Conservation (phyloP, 805 yeast genomes). For the Maudiozyma barnettii region DNA sequence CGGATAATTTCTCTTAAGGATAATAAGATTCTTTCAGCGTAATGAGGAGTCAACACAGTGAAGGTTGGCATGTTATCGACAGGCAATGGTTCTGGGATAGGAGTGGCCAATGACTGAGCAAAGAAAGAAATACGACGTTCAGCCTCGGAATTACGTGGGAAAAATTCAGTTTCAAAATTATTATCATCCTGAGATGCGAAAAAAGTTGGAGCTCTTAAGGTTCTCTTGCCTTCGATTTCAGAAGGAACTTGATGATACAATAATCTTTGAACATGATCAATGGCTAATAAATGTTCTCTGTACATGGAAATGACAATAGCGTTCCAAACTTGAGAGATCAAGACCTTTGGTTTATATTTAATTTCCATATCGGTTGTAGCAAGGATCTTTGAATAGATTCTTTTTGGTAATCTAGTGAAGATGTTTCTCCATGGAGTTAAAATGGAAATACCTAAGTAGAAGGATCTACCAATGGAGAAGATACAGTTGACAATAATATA, state of each 20-base stretch:
- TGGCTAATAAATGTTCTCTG: constrained; percentile 96
- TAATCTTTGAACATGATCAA: constrained; percentile 96
- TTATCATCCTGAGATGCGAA: constrained; percentile 95
- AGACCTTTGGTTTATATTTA: constrained; percentile 95
- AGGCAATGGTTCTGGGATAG: constrained; percentile 97
- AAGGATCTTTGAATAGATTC: constrained; percentile 94
- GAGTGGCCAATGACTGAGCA: constrained; percentile 97
- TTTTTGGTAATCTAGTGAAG: constrained; percentile 94
- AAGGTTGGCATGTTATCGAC: constrained; percentile 99
- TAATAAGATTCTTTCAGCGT: constrained; percentile 84
- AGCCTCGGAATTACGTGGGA: constrained; percentile 95
- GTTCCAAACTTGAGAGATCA: constrained; percentile 98
- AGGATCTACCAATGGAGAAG: constrained; percentile 94
- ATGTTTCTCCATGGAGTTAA: constrained; percentile 99
- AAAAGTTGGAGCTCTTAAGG: constrained; percentile 97
- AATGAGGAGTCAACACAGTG: constrained; percentile 93
- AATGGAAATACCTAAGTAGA: constrained; percentile 97
- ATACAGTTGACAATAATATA: constrained; percentile 90
- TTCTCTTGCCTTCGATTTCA: constrained; percentile 96
- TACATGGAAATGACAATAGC: constrained; percentile 98
- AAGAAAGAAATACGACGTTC: constrained; percentile 99
- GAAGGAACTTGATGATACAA: constrained; percentile 97
- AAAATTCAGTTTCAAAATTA: constrained; percentile 90
- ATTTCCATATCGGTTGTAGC: constrained; percentile 99
- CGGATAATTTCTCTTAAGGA: constrained; percentile 94